A percentile compares a stretch with the other conserved stretches of the same genome.
Conservation (phyloP, 345 rosid species). For the Iberis pinnata region DNA sequence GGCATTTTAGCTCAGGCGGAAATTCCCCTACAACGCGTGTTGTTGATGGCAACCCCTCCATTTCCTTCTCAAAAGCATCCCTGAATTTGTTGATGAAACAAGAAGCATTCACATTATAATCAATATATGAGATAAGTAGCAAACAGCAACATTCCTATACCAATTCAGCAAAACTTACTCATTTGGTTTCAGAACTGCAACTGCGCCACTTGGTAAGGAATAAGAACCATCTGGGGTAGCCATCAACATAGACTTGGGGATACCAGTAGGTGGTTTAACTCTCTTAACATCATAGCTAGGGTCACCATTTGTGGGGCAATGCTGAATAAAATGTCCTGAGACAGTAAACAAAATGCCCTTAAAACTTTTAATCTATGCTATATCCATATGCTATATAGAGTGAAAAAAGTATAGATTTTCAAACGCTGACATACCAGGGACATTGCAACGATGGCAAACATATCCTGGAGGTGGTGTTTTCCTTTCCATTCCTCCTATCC, state of each 20-base stretch:
- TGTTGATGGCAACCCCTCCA: slow-evolving; percentile 88
- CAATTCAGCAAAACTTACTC: slow-evolving; percentile 50
- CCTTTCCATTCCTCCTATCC: slow-evolving; percentile 84
- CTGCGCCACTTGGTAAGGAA: slow-evolving; percentile 94
- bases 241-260: slow-evolving; percentile 97
- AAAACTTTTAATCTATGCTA: background rate
- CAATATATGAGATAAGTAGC: background rate
- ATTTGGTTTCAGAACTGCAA: slow-evolving; percentile 89
- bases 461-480: slow-evolving; percentile 98
- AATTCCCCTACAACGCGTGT: slow-evolving; percentile 88
- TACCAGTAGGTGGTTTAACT: slow-evolving; percentile 92
- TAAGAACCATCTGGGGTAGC: slow-evolving; percentile 93
- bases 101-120: slow-evolving; percentile 1
- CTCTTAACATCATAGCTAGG: slow-evolving; percentile 84
- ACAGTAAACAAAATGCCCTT: background rate
- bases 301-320: slow-evolving; percentile 97
- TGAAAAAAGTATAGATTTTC: background rate
- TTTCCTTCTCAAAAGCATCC: slow-evolving; percentile 96
- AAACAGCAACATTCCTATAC: background rate
- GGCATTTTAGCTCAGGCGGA: slow-evolving; percentile 95
- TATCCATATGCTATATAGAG: background rate
- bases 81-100: slow-evolving; percentile 32
- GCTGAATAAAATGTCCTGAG: slow-evolving; percentile 97
- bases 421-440: slow-evolving; percentile 60
- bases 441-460: slow-evolving; percentile 89